These are phyloP conservation scores for Globisporangium solare DNA, from an alignment of 352 stramenopile species.

Conservation along the genomic window DNA sequence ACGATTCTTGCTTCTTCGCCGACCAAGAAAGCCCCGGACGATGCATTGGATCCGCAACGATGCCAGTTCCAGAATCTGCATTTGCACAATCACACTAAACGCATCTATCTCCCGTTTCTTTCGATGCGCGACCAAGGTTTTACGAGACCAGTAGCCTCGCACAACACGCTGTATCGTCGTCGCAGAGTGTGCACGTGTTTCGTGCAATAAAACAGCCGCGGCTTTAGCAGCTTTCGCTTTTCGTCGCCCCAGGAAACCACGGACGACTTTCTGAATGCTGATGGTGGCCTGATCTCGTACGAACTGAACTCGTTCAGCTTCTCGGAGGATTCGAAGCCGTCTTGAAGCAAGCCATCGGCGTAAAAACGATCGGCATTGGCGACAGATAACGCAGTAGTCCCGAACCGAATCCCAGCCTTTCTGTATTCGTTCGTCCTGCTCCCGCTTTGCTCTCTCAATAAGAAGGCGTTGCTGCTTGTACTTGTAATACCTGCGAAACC, in stretches of 20 bases:
- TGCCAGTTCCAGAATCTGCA: conserved; percentile 12
- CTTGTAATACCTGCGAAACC: conserved; percentile 29
- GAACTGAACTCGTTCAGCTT: conserved; percentile 27
- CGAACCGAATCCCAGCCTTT: conserved; percentile 25
- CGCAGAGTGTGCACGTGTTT: conserved; percentile 21
- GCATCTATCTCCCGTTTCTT: conserved; percentile 15
- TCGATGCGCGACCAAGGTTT: conserved; percentile 12
- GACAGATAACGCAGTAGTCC: conserved; percentile 26
- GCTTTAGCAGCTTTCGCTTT: conserved; percentile 18
- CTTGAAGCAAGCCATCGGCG: conserved; percentile 28
- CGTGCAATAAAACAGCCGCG: conserved; percentile 12
- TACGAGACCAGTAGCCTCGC: conserved; percentile 25
- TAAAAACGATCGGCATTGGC: conserved; percentile 25
- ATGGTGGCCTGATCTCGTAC: conserved; percentile 26
- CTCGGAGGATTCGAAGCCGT: conserved; percentile 31
- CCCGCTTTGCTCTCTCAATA: conserved; percentile 18
- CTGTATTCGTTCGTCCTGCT: conserved; percentile 22
- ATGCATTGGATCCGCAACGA: conserved; percentile 36
- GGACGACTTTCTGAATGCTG: conserved; percentile 32
- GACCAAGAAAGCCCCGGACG: conserved; percentile 37
- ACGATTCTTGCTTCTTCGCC: conserved; percentile 17
- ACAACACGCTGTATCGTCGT: conserved; percentile 36
- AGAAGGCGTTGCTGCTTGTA: conserved; percentile 21
- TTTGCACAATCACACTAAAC: conserved; percentile 13
- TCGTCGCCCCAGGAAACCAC: conserved; percentile 35